A percentile compares a stretch with the other conserved stretches of the same genome.
phyloP scores from a whole-genome alignment of 2,329 filamentous ascomycete genomes.

The Fusarium dimerum region DNA sequence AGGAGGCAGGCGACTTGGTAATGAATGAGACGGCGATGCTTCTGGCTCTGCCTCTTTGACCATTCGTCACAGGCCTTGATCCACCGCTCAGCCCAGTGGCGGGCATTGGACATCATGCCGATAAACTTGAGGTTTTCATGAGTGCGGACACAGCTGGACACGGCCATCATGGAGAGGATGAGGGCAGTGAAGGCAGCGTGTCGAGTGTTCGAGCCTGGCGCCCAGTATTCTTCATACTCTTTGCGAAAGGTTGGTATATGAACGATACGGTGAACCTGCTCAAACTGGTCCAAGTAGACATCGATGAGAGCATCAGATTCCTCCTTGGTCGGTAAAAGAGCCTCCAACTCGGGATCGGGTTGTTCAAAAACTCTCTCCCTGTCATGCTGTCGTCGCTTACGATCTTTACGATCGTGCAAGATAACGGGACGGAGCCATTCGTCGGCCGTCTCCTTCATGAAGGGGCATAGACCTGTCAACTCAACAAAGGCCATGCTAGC shows the following conservation, averaged over 20 bases:
- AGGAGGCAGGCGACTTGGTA: conserved; percentile 61
- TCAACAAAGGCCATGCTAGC: conserved; percentile 62
- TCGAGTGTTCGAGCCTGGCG: conserved; percentile 42
- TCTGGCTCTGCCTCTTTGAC: conserved; percentile 58
- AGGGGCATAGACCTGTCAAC: conserved; percentile 57
- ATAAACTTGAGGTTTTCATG: conserved; percentile 55
- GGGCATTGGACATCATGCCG: conserved; percentile 59
- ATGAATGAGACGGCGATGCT: conserved; percentile 60
- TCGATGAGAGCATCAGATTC: conserved; percentile 51
- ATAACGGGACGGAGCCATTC: conserved; percentile 62
- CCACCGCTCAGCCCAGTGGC: conserved; percentile 57
- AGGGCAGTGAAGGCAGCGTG: conserved; percentile 58
- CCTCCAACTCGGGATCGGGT: conserved; percentile 51
- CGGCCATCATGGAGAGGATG: conserved; percentile 60
- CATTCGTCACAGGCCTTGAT: conserved; percentile 57
- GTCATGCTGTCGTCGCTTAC: conserved; percentile 53
- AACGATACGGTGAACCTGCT: conserved; percentile 58
- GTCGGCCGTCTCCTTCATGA: conserved; percentile 64
- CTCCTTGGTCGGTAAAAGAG: conserved; percentile 48
- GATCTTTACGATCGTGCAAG: conserved; percentile 56
- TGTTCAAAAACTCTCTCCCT: conserved; percentile 51
- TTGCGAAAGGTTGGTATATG: conserved; percentile 60
- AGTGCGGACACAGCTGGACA: conserved; percentile 59
- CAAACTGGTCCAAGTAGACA: conserved; percentile 56
- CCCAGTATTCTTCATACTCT: conserved; percentile 59